These are phyloP conservation scores for Globisporangium cylindrosporum DNA, from an alignment of 352 stramenopile species.

Conservation along the genomic window DNA sequence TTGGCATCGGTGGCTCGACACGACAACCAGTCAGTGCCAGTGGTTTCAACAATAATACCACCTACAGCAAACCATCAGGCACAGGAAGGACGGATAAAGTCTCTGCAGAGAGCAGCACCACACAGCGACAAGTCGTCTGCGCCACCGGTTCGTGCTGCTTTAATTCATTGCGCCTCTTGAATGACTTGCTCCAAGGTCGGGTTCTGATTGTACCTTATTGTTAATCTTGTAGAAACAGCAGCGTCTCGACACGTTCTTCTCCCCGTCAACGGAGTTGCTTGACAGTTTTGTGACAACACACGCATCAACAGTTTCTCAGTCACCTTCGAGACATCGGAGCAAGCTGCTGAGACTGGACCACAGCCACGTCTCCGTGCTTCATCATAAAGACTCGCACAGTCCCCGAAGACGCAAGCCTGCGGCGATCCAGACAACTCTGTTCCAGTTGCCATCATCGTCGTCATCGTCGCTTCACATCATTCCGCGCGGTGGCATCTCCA, in stretches of 20 bases:
- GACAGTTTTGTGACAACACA: neutral
- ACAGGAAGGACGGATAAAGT: neutral
- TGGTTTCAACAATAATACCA: neutral
- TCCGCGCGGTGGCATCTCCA: neutral
- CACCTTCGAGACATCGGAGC: constrained; percentile 6
- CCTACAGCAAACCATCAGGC: neutral
- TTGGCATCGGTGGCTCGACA: constrained; percentile 15
- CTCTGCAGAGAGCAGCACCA: neutral
- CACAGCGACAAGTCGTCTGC: neutral
- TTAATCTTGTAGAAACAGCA: constrained; percentile 30
- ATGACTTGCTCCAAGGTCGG: too few species aligned
- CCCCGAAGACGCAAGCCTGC: constrained; percentile 22
- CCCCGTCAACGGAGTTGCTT: constrained; percentile 5
- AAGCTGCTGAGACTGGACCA: constrained; percentile 24
- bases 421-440: constrained; percentile 40
- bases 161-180: too few species aligned
- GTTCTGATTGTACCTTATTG: neutral
- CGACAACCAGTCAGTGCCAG: neutral
- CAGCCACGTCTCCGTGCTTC: constrained; percentile 8
- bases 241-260: constrained; percentile 43
- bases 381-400: constrained; percentile 31
- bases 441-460: constrained; percentile 22
- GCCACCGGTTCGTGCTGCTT: neutral
- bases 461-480: constrained; percentile 12
- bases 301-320: neutral